Conservation (phyloP, 805 yeast species). For the Wickerhamomyces queroliae region DNA sequence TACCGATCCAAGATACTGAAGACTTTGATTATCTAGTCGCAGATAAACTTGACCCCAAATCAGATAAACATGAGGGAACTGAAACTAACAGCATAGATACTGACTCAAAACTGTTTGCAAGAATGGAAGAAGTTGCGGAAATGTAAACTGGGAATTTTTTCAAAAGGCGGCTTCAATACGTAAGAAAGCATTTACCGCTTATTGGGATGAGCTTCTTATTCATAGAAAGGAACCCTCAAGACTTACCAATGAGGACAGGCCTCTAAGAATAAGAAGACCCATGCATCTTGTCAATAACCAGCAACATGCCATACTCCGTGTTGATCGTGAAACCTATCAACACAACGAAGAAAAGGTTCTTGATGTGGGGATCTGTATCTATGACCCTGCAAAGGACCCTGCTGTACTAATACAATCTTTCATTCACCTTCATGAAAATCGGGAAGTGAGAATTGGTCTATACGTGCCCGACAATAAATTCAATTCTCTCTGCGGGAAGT, state of each 20-base stretch:
- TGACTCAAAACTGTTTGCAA: too few relatives aligned
- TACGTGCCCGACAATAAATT: conserved; percentile 45
- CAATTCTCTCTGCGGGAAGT: conserved; percentile 39
- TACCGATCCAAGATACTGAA: too few relatives aligned
- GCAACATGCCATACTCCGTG: conserved; percentile 21
- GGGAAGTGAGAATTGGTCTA: conserved; percentile 35
- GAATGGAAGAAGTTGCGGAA: too few relatives aligned
- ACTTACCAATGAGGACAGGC: background rate
- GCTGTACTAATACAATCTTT: conserved; percentile 30
- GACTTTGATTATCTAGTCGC: too few relatives aligned
- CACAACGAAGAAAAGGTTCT: conserved; percentile 33
- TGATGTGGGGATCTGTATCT: conserved; percentile 47
- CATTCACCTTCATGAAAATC: conserved; percentile 34
- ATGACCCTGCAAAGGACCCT: conserved; percentile 40
- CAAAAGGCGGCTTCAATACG: too few relatives aligned
- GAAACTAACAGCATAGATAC: too few relatives aligned
- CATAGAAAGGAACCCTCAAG: too few relatives aligned
- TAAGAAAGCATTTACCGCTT: too few relatives aligned
- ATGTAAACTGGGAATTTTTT: too few relatives aligned
- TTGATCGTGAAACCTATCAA: conserved; percentile 53
- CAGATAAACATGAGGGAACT: too few relatives aligned
- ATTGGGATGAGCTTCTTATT: too few relatives aligned
- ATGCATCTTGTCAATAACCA: background rate
- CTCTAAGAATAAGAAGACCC: background rate
- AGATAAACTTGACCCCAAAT: too few relatives aligned